Percentiles rank a stretch among this genome's conserved stretches.
These are phyloP conservation scores for Mrakia gelida DNA, from an alignment of 768 basidiomycete genomes.

Conservation along the genomic window DNA sequence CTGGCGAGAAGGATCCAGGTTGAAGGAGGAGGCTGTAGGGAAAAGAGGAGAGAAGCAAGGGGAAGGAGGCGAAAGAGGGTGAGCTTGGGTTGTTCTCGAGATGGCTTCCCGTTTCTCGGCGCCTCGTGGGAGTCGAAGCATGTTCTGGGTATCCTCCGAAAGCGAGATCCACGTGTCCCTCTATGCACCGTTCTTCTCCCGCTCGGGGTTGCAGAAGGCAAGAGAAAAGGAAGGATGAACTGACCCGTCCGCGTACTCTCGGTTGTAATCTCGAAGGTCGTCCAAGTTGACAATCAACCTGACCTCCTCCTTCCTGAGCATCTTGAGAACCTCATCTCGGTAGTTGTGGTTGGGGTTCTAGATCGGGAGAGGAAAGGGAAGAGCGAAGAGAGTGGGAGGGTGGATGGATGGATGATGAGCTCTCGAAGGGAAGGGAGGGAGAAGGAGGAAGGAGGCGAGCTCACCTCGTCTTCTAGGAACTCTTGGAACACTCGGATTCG, in stretches of 20 bases:
- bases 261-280: constrained; percentile 86
- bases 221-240: constrained; percentile 28
- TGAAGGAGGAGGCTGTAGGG: constrained; percentile 69
- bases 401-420: constrained; percentile 25
- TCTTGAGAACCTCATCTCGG: constrained; percentile 72
- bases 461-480: constrained; percentile 52
- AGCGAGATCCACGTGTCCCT: no score
- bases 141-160: no score
- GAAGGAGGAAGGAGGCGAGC: background rate
- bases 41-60: background rate
- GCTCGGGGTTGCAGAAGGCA: no score
- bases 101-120: no score
- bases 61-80: background rate
- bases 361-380: constrained; percentile 36
- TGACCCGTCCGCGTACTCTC: constrained; percentile 69
- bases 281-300: constrained; percentile 93
- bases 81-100: background rate
- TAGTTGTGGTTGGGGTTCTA: constrained; percentile 59
- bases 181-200: no score
- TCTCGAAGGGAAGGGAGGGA: background rate
- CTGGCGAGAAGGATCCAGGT: constrained; percentile 78
- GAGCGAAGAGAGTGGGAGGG: constrained; percentile 8
- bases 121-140: no score
- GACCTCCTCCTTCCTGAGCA: constrained; percentile 76
- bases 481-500: constrained; percentile 75